Evolutionary conservation across 1,139 yeast species (phyloP), one percentile per base, ranked within the genome.

Genomic region (Suhomyces kunorum): DNA sequence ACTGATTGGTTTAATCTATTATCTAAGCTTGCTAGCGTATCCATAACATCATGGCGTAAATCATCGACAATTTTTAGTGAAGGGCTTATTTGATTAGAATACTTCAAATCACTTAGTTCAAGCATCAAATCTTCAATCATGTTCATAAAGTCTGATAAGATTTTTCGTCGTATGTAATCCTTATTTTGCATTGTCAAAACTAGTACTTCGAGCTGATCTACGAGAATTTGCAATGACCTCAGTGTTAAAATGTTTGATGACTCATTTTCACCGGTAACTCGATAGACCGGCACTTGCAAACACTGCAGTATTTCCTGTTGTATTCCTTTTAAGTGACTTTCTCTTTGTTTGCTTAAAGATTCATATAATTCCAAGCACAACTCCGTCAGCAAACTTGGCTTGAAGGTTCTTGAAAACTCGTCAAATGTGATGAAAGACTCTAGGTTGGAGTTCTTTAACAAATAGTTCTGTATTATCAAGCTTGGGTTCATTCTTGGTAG

Each of bases 51-150:
- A 8, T 27, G 14, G 4, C 39, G 28, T 8, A 22, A 16, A 3
- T 30, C 33, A 6, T 28, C 16, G 4, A 28, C 30, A 9, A 34
- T 18, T 13, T 24, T 28, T 8, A 34, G 38, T 8, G 33, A 37
- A 44, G 50, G 15, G 50, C 24, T 20, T 4, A 11, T 8, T n/a
- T 41, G 34, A 13, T 49, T 50, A 1, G 59, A 59, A 38, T 53
- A 59, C 25, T 51, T 44, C 38, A 57, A 48, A 30, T 51, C 57
- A 39, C 51, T 52, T 27, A 58, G 42, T 14, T 51, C 49, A 1
- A 11, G 9, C 8, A 18, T 18, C 14, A 33, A n/a, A 9, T 15
- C 17, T 8, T 33, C 13, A 13, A 26, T 20, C n/a, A n/a, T 19
- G 24, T 4, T 4, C 11, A 9, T 20, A 11, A 20, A 20, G 24